Base-by-base conservation (phyloP, 768 basidiomycete genomes). In the Mycena galericulata region DNA sequence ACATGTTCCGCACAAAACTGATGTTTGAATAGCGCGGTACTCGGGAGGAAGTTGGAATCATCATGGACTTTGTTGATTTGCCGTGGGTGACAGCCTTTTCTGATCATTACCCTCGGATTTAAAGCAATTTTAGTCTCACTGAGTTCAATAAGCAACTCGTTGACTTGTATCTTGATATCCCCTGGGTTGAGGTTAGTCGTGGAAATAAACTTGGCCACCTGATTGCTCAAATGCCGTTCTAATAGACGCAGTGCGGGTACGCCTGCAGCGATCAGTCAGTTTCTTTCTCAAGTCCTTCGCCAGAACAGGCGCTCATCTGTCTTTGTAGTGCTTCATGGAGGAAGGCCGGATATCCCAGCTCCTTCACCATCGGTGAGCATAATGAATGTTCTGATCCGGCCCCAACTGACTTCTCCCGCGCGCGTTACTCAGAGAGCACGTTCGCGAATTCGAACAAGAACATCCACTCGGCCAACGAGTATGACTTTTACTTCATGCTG, bases 191-290 rank as follows among this genome's bases (percentile, higher is more conserved):
- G 81, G 86, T 85, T 51, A 59, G 80, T 74, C 20, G 18, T 27
- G 17, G 24, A 45, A 63, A 54, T 26, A 27, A 62, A 36, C 47
- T 71, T 57, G 34, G 27, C 53, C 62, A 70, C 50, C 71, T 73
- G 49, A 69, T 62, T 36, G n/a, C 55, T 34, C 56, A 43, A 70
- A 56, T 72, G 3, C 38, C 15, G 30, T 36, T 41, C 54, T 40
- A 60, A 26, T 47, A 94, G 84, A 98, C 96, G 63, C 85, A 92
- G 83, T 97, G 96, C 81, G 95, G 93, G 38, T 97, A 98, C 75
- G 95, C 95, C 58, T 98, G 96, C 85, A 94, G 92, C 72, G 96
- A 97, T 79, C 95, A 97, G 93, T 95, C 81, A 76, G 85, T 55
- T 73, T 71, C 71, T 74, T n/a, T n/a, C n/a, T n/a, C n/a, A 70